Percentiles rank a stretch among this genome's conserved stretches.
These are phyloP conservation scores for Hydrangea macrophylla DNA, from an alignment of 148 eudicot species.

Conservation along the genomic window DNA sequence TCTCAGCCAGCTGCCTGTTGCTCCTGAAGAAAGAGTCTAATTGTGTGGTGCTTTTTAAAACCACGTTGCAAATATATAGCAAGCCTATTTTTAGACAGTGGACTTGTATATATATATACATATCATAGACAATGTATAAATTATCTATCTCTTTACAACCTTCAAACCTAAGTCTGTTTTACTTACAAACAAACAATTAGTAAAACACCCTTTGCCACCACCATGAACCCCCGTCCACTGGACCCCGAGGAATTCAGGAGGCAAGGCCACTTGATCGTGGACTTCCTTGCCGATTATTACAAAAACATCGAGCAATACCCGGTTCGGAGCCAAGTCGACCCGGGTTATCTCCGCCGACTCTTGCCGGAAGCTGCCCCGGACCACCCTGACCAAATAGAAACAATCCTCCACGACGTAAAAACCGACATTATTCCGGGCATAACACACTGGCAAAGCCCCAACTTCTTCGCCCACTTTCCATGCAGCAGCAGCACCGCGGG, in stretches of 20 bases:
- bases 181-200: no score
- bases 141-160: not conserved
- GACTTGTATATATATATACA: no score
- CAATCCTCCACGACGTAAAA: slow-evolving; percentile 29
- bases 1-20: no score
- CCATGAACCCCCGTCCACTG: slow-evolving; percentile 16
- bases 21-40: no score
- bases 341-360: slow-evolving; percentile 25
- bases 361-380: slow-evolving; percentile 25
- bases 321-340: slow-evolving; percentile 42
- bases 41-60: no score
- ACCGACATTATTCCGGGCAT: slow-evolving; percentile 37
- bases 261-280: slow-evolving; percentile 28
- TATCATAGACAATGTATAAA: no score
- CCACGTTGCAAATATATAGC: no score
- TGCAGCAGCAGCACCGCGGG: slow-evolving; percentile 32
- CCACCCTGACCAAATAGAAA: slow-evolving; percentile 25
- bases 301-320: slow-evolving; percentile 34
- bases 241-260: slow-evolving; percentile 29
- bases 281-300: slow-evolving; percentile 36
- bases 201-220: not conserved
- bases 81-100: no score
- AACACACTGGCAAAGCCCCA: slow-evolving; percentile 57
- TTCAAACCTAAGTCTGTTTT: no score
- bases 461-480: slow-evolving; percentile 38